Conservation (phyloP, 768 basidiomycete genomes). For the Lactarius indigo region DNA sequence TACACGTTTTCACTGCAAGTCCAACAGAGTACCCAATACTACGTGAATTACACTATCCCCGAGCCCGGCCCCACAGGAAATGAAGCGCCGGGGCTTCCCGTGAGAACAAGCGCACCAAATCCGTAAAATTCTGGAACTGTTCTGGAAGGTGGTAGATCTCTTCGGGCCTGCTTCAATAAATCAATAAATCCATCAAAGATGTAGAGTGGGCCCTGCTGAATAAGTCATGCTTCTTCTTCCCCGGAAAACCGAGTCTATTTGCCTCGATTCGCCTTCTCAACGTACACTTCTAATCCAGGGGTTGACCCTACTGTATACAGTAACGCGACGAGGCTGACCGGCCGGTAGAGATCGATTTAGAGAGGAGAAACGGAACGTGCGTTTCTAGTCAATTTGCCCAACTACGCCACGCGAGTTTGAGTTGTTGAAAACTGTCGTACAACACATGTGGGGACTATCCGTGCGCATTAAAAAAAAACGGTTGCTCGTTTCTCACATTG, state of each 20-base stretch:
- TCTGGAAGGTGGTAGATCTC: not conserved
- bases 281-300: not conserved
- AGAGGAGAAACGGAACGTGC: not conserved
- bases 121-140: not conserved
- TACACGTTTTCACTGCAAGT: not conserved
- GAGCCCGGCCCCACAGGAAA: not conserved
- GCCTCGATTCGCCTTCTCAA: not conserved
- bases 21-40: not conserved
- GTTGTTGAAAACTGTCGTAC: not conserved
- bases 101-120: not conserved
- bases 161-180: too few species aligned
- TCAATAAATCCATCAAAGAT: not conserved
- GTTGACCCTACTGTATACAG: not conserved
- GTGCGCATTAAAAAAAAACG: not conserved
- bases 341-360: not conserved
- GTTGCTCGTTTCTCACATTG: not conserved
- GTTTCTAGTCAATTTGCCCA: not conserved
- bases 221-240: not conserved
- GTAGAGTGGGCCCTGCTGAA: not conserved
- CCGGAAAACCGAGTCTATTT: not conserved
- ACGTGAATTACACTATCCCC: not conserved
- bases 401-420: not conserved
- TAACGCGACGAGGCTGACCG: not conserved
- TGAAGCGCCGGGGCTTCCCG: not conserved
- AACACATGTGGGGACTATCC: not conserved